Percentiles rank a stretch among this genome's conserved stretches.
These are phyloP conservation scores for Camellia japonica DNA, from an alignment of 148 eudicot genomes.

Conservation along the genomic window DNA sequence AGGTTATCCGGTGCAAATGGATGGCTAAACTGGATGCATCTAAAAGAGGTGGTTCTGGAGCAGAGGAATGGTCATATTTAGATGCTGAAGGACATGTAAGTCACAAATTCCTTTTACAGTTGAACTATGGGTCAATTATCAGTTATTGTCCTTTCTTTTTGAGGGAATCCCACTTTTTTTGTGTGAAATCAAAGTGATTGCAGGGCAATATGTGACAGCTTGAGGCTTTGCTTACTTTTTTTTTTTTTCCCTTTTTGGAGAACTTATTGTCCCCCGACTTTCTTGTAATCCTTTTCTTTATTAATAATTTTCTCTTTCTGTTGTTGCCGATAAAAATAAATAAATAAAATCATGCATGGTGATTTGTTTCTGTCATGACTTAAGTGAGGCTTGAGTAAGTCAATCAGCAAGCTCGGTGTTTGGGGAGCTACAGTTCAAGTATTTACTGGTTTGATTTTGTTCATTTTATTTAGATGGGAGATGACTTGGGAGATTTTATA, in stretches of 20 bases:
- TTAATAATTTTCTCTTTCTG: no score
- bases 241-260: no score
- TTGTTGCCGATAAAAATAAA: no score
- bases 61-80: conserved; percentile 36
- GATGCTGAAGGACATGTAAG: conserved; percentile 29
- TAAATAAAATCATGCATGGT: background rate
- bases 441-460: background rate
- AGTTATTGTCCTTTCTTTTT: background rate
- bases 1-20: conserved; percentile 58
- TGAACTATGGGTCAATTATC: background rate
- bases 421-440: background rate
- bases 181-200: no score
- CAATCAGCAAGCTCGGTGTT: background rate
- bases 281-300: no score
- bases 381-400: background rate
- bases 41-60: conserved; percentile 39
- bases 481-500: background rate
- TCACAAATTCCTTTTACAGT: background rate
- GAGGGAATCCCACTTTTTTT: no score
- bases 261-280: no score
- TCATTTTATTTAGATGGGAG: background rate
- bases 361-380: conserved; percentile 7
- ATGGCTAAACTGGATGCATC: conserved; percentile 39
- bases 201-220: no score
- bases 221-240: no score